phyloP scores from a whole-genome alignment of 2,329 filamentous ascomycete species.

The Botrytis deweyae region DNA sequence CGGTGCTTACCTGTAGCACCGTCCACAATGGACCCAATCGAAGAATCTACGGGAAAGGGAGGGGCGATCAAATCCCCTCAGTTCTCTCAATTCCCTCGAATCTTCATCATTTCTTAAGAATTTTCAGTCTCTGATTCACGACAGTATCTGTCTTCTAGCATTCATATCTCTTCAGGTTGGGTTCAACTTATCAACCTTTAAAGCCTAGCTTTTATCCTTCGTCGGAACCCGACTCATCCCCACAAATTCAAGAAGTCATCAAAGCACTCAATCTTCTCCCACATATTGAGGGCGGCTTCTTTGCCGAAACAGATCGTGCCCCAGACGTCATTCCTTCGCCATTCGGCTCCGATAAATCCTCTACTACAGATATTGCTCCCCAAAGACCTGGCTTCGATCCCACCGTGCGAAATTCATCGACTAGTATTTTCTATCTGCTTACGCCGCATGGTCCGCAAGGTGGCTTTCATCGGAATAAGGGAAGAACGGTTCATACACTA shows the following conservation, averaged over 20 bases:
- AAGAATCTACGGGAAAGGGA: background rate
- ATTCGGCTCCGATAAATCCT: constrained; percentile 46
- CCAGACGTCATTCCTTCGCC: constrained; percentile 54
- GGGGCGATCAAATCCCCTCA: background rate
- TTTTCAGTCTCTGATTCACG: background rate
- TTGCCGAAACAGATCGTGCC: constrained; percentile 59
- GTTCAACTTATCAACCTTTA: constrained; percentile 7
- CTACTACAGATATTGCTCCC: constrained; percentile 41
- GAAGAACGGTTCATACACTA: constrained; percentile 62
- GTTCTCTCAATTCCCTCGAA: background rate
- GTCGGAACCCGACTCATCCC: constrained; percentile 37
- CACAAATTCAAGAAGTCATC: constrained; percentile 43
- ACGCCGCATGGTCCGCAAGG: constrained; percentile 56
- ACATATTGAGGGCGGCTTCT: constrained; percentile 67
- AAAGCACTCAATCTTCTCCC: constrained; percentile 48
- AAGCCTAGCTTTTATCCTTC: constrained; percentile 36
- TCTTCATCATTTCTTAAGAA: background rate
- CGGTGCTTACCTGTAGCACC: background rate
- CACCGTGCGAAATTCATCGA: constrained; percentile 52
- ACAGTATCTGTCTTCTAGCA: background rate
- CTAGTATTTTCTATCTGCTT: constrained; percentile 64
- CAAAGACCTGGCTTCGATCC: constrained; percentile 43
- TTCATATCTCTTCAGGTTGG: background rate
- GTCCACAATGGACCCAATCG: background rate
- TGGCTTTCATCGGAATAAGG: constrained; percentile 62